Evolutionary conservation across 2,329 filamentous ascomycete genomes (phyloP), one percentile per base, ranked within the genome.

Genomic region (Cordyceps farinosa): DNA sequence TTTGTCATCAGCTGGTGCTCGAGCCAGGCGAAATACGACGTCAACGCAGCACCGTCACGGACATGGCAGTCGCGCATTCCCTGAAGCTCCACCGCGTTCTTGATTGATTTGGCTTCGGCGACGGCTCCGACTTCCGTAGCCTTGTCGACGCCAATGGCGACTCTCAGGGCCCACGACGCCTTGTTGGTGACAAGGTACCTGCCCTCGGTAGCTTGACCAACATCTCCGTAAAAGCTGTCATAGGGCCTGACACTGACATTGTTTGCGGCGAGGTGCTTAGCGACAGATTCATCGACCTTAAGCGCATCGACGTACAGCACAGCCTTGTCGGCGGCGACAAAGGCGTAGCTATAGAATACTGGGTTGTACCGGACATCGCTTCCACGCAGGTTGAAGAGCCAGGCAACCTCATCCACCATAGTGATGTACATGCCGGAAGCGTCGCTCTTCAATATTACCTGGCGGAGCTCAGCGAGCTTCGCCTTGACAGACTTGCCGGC

Each of bases 291-390:
- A 38, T 83, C 87, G 34, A 98, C 77, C 75, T 97, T 97, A 15
- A 85, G 83, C 13, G 88, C 84, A 71, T 98, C 90, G 64, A 98
- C 81, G 71, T 97, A 99, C 5, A 99, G 82, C 1, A 88, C 92
- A 30, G 89, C 91, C 1, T 86, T 81, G 11, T 82, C 87, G 11
- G 90, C 90, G 65, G 94, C 98, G 66, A 99, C 80, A 50, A 95
- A 84, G 51, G 94, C 94, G 72, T 98, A 99, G 17, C 94, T 94
- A 78, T 98, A 98, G 81, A 99, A 98, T 56, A 99, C 95, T 0
- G 95, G 95, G 73, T 99, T 99, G 79, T 95, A 98, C 0, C 92
- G 91, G 67, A 99, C 98, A 73, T 98, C 95, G 74, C 84, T 95
- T 70, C 95, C 95, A 69, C 95, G 88, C 54, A 99, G 79, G 76